phyloP scores from a whole-genome alignment of 768 basidiomycete genomes.

The Boletus rubescentipes region DNA sequence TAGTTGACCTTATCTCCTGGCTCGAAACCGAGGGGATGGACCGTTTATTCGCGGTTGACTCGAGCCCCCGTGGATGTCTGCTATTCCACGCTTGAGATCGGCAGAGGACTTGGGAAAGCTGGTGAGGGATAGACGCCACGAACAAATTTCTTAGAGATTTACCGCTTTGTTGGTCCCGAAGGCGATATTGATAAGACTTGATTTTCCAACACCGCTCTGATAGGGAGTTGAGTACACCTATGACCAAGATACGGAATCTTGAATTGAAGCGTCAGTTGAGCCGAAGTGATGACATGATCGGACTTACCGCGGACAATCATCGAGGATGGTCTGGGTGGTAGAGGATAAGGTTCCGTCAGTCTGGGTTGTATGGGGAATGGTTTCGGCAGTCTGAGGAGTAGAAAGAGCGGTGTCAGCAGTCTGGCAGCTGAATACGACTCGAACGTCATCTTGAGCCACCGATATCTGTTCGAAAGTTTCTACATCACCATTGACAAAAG shows the following conservation, averaged over 20 bases:
- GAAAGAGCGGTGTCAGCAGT: too few species aligned
- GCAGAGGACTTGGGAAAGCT: background rate
- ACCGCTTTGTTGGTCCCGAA: background rate
- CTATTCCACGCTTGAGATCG: background rate
- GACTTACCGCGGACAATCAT: background rate
- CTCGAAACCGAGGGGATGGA: constrained; percentile 1
- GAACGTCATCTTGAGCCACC: background rate
- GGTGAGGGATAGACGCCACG: background rate
- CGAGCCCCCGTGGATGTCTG: background rate
- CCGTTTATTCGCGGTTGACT: background rate
- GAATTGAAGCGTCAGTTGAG: background rate
- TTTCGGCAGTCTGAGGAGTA: background rate
- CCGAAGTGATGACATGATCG: too few species aligned
- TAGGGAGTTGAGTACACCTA: background rate
- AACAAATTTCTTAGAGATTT: background rate
- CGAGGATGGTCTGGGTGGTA: background rate
- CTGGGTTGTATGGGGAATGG: background rate
- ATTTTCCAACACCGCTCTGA: background rate
- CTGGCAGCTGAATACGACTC: background rate
- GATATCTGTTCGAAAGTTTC: background rate
- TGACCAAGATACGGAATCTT: constrained; percentile 5
- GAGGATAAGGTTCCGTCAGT: background rate
- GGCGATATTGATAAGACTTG: background rate
- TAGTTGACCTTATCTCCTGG: background rate
- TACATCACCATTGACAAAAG: background rate